phyloP scores from a whole-genome alignment of 306 rosid species.

The Spatholobus suberectus region DNA sequence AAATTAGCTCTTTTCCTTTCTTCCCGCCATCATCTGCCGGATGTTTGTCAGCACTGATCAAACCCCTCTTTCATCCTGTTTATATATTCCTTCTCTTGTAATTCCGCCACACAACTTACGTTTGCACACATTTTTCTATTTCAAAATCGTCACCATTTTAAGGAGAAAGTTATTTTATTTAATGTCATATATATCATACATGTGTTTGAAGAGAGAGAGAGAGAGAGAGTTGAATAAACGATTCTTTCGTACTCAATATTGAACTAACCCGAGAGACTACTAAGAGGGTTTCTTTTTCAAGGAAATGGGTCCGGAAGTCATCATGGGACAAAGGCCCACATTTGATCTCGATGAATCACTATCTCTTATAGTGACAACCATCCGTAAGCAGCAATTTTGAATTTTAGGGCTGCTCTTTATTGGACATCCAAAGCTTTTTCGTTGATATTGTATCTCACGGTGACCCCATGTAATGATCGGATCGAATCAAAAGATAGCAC shows the following conservation, averaged over 20 bases:
- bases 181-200: neutral
- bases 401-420: slow-evolving; percentile 39
- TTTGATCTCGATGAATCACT: slow-evolving; percentile 35
- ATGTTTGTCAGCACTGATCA: neutral
- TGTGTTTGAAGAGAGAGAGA: neutral
- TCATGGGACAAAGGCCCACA: slow-evolving; percentile 45
- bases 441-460: slow-evolving; percentile 29
- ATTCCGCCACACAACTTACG: neutral
- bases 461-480: slow-evolving; percentile 47
- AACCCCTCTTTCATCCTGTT: neutral
- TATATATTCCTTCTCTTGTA: neutral
- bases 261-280: neutral
- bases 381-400: slow-evolving; percentile 48
- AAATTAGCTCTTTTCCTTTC: neutral
- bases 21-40: slow-evolving; percentile 5
- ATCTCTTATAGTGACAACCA: slow-evolving; percentile 42
- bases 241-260: neutral
- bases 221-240: neutral
- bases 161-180: neutral
- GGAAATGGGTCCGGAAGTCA: slow-evolving; percentile 31
- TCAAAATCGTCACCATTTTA: neutral
- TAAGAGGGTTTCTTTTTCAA: slow-evolving; percentile 2
- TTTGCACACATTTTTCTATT: neutral
- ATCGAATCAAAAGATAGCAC: slow-evolving; percentile 35
- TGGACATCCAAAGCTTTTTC: slow-evolving; percentile 36